phyloP scores from a whole-genome alignment of 345 rosid species.

The Gossypium anomalum region DNA sequence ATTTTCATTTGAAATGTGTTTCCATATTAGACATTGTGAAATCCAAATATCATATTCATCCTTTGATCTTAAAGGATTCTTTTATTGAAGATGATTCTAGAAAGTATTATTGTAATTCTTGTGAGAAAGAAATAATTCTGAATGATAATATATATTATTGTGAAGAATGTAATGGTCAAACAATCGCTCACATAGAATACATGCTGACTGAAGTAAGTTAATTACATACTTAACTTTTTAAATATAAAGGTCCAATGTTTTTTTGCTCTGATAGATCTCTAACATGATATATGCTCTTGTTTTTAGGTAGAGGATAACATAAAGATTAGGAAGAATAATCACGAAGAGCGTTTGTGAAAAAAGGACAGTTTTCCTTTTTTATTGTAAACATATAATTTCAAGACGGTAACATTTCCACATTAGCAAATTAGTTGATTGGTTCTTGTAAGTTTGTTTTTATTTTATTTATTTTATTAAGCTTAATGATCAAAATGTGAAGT shows the following conservation, averaged over 20 bases:
- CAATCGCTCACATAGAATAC: background rate
- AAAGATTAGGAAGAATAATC: background rate
- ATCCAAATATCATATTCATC: background rate
- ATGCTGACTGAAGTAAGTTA: background rate
- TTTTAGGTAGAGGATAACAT: background rate
- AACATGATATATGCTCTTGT: background rate
- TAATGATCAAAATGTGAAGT: too few species aligned
- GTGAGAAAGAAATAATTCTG: background rate
- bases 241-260: background rate
- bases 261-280: background rate
- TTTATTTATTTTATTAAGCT: too few species aligned
- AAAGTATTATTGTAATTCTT: too few species aligned
- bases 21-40: background rate
- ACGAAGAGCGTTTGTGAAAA: too few species aligned
- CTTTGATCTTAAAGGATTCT: background rate
- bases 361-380: too few species aligned
- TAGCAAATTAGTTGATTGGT: too few species aligned
- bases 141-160: background rate
- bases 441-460: too few species aligned
- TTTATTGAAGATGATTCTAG: background rate
- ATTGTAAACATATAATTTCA: too few species aligned
- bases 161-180: background rate
- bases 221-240: background rate
- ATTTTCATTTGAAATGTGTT: constrained; percentile 1
- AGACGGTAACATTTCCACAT: too few species aligned